phyloP scores from a whole-genome alignment of 768 basidiomycete genomes.

The Tephrocybe rancida region DNA sequence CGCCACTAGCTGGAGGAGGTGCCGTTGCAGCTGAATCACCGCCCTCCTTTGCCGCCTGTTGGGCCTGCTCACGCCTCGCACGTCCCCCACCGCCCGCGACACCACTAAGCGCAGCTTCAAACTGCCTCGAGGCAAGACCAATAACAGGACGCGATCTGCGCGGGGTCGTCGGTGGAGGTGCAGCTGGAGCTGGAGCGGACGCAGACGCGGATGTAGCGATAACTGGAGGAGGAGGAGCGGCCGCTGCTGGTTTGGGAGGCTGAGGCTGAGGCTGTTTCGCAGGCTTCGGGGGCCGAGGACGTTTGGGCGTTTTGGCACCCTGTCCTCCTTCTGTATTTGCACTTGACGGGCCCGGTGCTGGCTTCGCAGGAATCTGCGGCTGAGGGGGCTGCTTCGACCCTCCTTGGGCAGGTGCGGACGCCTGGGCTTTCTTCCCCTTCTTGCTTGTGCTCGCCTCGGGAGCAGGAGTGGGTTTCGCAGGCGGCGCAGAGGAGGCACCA shows the following conservation, averaged over 20 bases:
- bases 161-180: not conserved
- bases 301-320: constrained; percentile 1
- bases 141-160: constrained; percentile 60
- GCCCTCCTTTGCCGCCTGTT: not conserved
- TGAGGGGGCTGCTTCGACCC: constrained; percentile 7
- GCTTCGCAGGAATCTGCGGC: not conserved
- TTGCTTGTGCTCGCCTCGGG: constrained; percentile 11
- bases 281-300: constrained; percentile 2
- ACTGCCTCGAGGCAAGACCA: constrained; percentile 65
- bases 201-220: not conserved
- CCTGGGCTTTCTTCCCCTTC: constrained; percentile 9
- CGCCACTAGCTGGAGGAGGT: not conserved
- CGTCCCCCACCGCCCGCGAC: constrained; percentile 36
- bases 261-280: constrained; percentile 2
- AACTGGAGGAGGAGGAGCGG: not conserved
- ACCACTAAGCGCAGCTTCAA: constrained; percentile 72
- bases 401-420: not conserved
- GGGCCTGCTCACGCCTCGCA: not conserved
- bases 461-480: constrained; percentile 4
- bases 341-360: not conserved
- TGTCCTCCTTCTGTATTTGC: not conserved
- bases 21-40: not conserved
- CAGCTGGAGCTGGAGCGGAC: not conserved
- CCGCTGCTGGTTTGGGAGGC: not conserved
- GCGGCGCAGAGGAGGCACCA: not conserved